phyloP scores from a whole-genome alignment of 352 stramenopile genomes.

The Pythium phragmiticola region DNA sequence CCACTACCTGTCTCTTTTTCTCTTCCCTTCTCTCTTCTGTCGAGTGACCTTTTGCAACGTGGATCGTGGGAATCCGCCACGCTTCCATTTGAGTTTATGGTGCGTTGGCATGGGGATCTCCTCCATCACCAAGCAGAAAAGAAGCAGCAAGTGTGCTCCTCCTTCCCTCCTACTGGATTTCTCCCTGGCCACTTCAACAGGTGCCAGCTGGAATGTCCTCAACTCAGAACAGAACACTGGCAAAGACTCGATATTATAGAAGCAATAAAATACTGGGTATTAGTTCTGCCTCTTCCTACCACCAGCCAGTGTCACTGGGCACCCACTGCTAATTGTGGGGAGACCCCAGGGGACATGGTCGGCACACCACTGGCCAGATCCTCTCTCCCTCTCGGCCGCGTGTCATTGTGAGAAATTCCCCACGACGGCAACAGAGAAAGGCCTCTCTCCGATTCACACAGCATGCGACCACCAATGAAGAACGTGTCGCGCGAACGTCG shows the following conservation, averaged over 20 bases:
- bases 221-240: not conserved
- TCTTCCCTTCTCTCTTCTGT: no score
- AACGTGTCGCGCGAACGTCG: constrained; percentile 7
- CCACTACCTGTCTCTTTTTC: no score
- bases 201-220: not conserved
- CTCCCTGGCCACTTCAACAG: not conserved
- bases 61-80: no score
- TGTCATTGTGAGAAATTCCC: not conserved
- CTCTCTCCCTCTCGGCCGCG: not conserved
- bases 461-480: constrained; percentile 7
- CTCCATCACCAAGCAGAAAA: no score
- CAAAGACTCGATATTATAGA: no score
- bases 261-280: no score
- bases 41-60: no score
- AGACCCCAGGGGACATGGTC: not conserved
- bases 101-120: no score
- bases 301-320: not conserved
- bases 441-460: not conserved
- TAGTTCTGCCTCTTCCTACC: not conserved
- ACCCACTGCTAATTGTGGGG: not conserved
- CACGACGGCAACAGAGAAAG: not conserved
- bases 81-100: no score
- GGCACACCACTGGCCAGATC: not conserved
- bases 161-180: not conserved
- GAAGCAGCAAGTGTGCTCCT: not conserved